Base-by-base conservation (phyloP, 129 eudicot species). In the Erigeron canadensis region DNA sequence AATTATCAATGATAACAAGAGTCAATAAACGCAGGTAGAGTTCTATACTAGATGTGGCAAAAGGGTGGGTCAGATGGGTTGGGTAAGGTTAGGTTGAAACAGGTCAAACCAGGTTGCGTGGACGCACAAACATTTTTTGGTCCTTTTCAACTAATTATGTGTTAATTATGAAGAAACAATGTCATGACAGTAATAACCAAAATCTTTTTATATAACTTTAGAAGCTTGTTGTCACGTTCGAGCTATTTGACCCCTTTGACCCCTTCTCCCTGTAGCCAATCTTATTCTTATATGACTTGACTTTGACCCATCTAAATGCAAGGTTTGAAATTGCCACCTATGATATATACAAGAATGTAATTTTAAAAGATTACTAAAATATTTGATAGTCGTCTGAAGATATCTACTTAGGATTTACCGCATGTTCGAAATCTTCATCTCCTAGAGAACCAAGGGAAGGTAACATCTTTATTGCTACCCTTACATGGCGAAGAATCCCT, bases 381-480 rank as follows among this genome's bases (percentile, higher is more conserved):
- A 54, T n/a, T 6, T 5, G 60, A 54, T 54, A 54, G 18, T 54
- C 22, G 8, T 54, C 22, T 18, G 17, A 1, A 17, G 60, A 17
- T n/a, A 19, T 1, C 19, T 10, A 56, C 13, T 56, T 15, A 8
- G 28, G 28, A 41, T 63, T 81, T 82, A 93, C 98, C 98, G 87
- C 81, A 65, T 77, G 40, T 67, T 80, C 81, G 44, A 93, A 93
- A 62, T 83, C 86, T 10, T 66, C 46, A 77, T 85, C 91, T 34
- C 87, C 63, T 59, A 80, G 88, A 76, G 86, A 85, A 72, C 89
- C 90, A 76, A 74, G 79, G 6, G 86, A 80, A 13, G 95, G 98
- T 69, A 93, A 67, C 96, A 93, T 93, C 87, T 81, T 93, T 71
- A 93, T 87, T 40, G 90, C 96, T 13, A 93, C 92, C 73, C 82